A percentile compares a stretch with the other conserved stretches of the same genome.
phyloP scores from a whole-genome alignment of 2,329 filamentous ascomycete genomes.

The Scytalidium lignicola region DNA sequence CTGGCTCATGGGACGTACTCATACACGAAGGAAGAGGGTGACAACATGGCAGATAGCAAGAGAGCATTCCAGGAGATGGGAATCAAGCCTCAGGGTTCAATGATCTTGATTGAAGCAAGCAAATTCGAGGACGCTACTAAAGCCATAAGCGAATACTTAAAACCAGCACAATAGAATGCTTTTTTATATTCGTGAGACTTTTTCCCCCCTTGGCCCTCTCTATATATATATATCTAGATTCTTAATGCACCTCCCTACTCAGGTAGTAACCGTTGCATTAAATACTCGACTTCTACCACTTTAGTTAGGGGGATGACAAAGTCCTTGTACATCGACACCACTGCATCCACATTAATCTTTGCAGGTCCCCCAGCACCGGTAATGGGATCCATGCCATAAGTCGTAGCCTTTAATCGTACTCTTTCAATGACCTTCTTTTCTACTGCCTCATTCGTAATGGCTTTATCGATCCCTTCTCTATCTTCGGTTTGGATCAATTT shows the following conservation, averaged over 20 bases:
- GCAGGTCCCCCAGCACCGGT: constrained; percentile 49
- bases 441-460: constrained; percentile 85
- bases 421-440: constrained; percentile 89
- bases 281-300: constrained; percentile 93
- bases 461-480: constrained; percentile 73
- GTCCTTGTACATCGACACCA: constrained; percentile 85
- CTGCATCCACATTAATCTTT: constrained; percentile 91
- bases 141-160: constrained; percentile 70
- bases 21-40: constrained; percentile 72
- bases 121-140: constrained; percentile 74
- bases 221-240: neutral
- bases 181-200: neutral
- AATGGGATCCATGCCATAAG: constrained; percentile 87
- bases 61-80: constrained; percentile 91
- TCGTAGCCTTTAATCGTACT: constrained; percentile 81
- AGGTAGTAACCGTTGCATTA: constrained; percentile 79
- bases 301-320: constrained; percentile 98
- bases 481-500: constrained; percentile 77
- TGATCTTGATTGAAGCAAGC: constrained; percentile 78
- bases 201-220: neutral
- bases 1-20: constrained; percentile 64
- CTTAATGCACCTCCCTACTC: constrained; percentile 7
- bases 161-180: constrained; percentile 39
- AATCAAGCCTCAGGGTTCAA: constrained; percentile 74
- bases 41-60: constrained; percentile 83